phyloP scores from a whole-genome alignment of 2,329 filamentous ascomycete genomes.

The Cryphonectria naterciae region DNA sequence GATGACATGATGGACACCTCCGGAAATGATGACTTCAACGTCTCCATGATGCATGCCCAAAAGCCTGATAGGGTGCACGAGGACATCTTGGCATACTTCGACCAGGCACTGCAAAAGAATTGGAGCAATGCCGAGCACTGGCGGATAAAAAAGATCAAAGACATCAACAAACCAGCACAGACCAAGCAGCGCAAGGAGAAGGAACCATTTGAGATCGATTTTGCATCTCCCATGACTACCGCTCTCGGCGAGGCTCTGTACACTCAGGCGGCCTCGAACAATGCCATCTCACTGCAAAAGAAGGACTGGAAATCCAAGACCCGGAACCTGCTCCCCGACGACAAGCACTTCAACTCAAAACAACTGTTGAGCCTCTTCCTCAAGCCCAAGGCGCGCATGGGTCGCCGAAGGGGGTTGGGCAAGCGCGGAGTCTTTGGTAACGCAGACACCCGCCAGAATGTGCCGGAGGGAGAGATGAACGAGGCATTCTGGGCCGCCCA shows the following conservation, averaged over 20 bases:
- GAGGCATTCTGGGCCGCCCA: constrained; percentile 92
- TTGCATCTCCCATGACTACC: constrained; percentile 73
- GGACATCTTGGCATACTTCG: constrained; percentile 97
- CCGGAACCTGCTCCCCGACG: constrained; percentile 89
- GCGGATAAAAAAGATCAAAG: constrained; percentile 93
- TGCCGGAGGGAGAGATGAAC: constrained; percentile 79
- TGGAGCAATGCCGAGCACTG: constrained; percentile 99
- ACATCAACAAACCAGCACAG: constrained; percentile 65
- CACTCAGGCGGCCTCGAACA: constrained; percentile 78
- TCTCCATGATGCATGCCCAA: constrained; percentile 74
- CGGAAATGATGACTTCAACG: constrained; percentile 69
- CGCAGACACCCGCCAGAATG: constrained; percentile 48
- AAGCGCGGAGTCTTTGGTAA: constrained; percentile 50
- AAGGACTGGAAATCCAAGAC: constrained; percentile 96
- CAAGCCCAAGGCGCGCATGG: constrained; percentile 88
- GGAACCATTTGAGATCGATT: constrained; percentile 94
- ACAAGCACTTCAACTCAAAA: constrained; percentile 97
- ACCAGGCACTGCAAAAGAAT: constrained; percentile 94
- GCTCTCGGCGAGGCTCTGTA: constrained; percentile 76
- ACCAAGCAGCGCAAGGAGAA: constrained; percentile 85
- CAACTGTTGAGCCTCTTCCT: constrained; percentile 88
- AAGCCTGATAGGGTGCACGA: constrained; percentile 77
- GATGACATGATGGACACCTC: constrained; percentile 65
- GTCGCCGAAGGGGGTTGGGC: constrained; percentile 63
- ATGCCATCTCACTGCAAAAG: constrained; percentile 83